Evolutionary conservation across 1,284 basidiomycete genomes (phyloP).

Genomic region (Psilocybe mexicana): DNA sequence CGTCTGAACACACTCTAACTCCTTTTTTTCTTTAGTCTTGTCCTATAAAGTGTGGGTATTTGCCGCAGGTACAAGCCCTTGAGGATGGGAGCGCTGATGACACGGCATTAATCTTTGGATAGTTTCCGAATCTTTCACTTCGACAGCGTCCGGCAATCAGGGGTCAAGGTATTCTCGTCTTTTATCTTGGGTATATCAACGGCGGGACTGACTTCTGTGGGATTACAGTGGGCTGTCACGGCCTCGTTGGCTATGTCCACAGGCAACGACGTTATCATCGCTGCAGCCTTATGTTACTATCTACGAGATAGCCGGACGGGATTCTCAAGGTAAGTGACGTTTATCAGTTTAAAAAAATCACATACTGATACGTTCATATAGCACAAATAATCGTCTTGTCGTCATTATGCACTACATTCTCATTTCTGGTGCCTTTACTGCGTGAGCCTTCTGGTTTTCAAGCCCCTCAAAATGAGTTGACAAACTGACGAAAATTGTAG

Average conservation of each 20-base stretch:
- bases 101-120: neutral
- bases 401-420: slow-evolving; percentile 11
- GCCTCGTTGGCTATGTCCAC: slow-evolving; percentile 28
- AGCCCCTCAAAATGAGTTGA: too few relatives aligned
- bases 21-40: neutral
- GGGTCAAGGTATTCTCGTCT: slow-evolving; percentile 14
- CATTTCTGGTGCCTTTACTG: slow-evolving; percentile 8
- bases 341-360: neutral
- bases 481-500: neutral
- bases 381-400: slow-evolving; percentile 7
- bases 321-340: slow-evolving; percentile 20
- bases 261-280: slow-evolving; percentile 29
- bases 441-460: neutral
- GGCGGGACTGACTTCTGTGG: neutral
- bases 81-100: too few relatives aligned
- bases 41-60: neutral
- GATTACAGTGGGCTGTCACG: slow-evolving; percentile 27
- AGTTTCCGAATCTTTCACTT: slow-evolving; percentile 18
- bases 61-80: neutral
- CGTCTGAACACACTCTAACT: neutral
- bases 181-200: neutral
- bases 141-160: slow-evolving; percentile 8
- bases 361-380: neutral
- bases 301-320: slow-evolving; percentile 26
- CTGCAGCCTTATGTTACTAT: slow-evolving; percentile 30